Base-by-base conservation (phyloP, 2,329 filamentous ascomycete genomes). In the Hypoxylon sp. region DNA sequence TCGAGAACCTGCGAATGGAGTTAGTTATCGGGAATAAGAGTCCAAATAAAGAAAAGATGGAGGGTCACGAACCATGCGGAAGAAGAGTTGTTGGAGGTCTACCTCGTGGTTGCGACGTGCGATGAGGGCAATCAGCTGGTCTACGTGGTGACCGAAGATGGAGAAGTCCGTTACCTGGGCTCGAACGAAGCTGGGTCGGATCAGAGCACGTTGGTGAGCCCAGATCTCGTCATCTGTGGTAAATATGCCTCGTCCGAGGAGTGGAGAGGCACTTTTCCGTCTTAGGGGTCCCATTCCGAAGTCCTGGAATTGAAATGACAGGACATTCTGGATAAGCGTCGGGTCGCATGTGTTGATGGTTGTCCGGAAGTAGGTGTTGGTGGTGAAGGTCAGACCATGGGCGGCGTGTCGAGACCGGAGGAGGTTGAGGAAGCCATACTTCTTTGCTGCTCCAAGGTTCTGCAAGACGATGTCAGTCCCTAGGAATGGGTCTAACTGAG, bases 261-360 rank as follows among this genome's bases (percentile, higher is more conserved):
- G 66, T 3, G 63, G 66, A 11, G 68, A 67, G 46, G 68, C 68
- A n/a, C 68, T 70, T 25, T 69, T 69, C 9, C 66, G 61, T 51
- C 68, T 65, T 2, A 70, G 63, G 11, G 68, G 66, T 1, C 68
- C 68, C 66, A 70, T 69, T 0, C 66, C 68, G 39, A 70, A 70
- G 58, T 69, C 66, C 27, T 67, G 68, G 25, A 70, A 70, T 41
- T 70, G 68, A 53, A 70, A 70, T 3, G 66, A 70, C 11, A 70
- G 37, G n/a, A 70, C 68, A 37, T 70, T 69, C 48, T 70, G 66
- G 56, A 70, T 69, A 23, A 70, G 61, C 0, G 48, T 63, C 1
- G 68, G 68, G 45, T 70, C 68, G 23, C 68, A 70, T 11, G 68
- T 70, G 57, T 70, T 70, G 63, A 70, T 69, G 46, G 68, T 70